Base-by-base conservation (phyloP, 2,329 filamentous ascomycete species). In the Didymellaceae sp. region DNA sequence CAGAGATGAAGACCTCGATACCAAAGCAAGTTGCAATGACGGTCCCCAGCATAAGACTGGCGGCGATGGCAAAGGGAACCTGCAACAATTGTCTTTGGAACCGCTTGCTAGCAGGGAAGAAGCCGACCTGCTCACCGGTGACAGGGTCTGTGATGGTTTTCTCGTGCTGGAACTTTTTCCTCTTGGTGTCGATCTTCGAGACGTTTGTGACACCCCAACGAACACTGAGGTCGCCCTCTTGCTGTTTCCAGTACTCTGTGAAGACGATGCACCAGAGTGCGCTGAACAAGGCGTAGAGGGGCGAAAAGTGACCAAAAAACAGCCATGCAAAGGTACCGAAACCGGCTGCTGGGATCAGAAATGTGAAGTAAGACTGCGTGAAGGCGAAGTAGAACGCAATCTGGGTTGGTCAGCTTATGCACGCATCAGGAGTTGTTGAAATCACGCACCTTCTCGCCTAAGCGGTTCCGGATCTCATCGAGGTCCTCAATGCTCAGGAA, bases 361-460 rank as follows among this genome's bases (percentile, higher is more conserved):
- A 96, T 51, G 85, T 81, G 68, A 96, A 95, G 75, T 97, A 97
- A 25, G 88, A 88, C 67, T 96, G 90, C 24, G 95, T 82, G 68
- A 97, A 97, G 30, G 92, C 91, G 71, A 96, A 97, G 77, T 97
- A 97, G 73, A 95, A 96, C 26, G 90, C 93, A 51, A 97, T 89
- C 80, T 85, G 57, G 7, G 5, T 6, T 6, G 18, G 34, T 72
- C 42, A 72, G 63, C 35, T 41, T 34, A 18, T 6, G 6, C 0
- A n/a, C 3, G 11, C 16, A 42, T 6, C 11, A 32, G 16, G 17
- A 14, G 4, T 7, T 10, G 10, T 5, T 13, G 10, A n/a, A 18
- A 14, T 22, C 7, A 4, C 38, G 40, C 52, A 68, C 74, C 67
- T 80, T 80, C 59, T 79, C 78, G 37, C 78, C 78, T 32, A 81